These are phyloP conservation scores for Lachancea sp. DNA, from an alignment of 805 yeast species.

Conservation along the genomic window DNA sequence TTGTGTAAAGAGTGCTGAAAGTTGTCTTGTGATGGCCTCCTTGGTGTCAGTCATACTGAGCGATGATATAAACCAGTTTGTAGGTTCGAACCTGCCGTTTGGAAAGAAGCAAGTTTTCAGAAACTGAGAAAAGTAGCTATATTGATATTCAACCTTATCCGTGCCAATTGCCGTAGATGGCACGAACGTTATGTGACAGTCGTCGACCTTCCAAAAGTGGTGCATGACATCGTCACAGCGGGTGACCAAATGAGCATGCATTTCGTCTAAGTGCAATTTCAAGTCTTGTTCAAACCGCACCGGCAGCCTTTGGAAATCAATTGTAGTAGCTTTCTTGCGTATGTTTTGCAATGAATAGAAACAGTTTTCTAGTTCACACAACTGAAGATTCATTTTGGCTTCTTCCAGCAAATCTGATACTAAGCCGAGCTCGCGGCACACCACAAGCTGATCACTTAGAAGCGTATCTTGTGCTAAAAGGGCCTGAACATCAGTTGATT, in stretches of 20 bases:
- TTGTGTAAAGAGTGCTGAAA: slow-evolving; percentile 14
- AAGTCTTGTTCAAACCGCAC: slow-evolving; percentile 27
- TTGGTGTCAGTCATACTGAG: slow-evolving; percentile 20
- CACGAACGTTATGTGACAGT: slow-evolving; percentile 13
- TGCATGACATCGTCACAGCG: slow-evolving; percentile 15
- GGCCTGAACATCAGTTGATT: slow-evolving; percentile 1
- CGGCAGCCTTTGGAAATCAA: slow-evolving; percentile 14
- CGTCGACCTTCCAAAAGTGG: slow-evolving; percentile 22
- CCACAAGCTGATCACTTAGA: slow-evolving; percentile 19
- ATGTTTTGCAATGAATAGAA: slow-evolving; percentile 26
- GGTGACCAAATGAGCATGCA: slow-evolving; percentile 22
- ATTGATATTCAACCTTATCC: slow-evolving; percentile 15
- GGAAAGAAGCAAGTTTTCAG: slow-evolving; percentile 16
- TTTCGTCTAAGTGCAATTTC: slow-evolving; percentile 19
- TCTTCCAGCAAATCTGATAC: slow-evolving; percentile 23
- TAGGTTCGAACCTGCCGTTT: slow-evolving; percentile 15
- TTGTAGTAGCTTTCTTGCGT: slow-evolving; percentile 19
- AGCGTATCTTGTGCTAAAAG: slow-evolving; percentile 16
- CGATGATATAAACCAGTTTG: slow-evolving; percentile 22
- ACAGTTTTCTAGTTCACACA: slow-evolving; percentile 29
- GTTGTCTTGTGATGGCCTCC: slow-evolving; percentile 16
- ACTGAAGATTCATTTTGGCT: slow-evolving; percentile 25
- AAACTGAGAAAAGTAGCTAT: slow-evolving; percentile 14
- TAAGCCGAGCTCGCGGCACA: slow-evolving; percentile 15
- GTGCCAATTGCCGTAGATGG: slow-evolving; percentile 7